Evolutionary conservation across 306 rosid species (phyloP), one percentile per base, ranked within the genome.

Genomic region (Vigna unguiculata): DNA sequence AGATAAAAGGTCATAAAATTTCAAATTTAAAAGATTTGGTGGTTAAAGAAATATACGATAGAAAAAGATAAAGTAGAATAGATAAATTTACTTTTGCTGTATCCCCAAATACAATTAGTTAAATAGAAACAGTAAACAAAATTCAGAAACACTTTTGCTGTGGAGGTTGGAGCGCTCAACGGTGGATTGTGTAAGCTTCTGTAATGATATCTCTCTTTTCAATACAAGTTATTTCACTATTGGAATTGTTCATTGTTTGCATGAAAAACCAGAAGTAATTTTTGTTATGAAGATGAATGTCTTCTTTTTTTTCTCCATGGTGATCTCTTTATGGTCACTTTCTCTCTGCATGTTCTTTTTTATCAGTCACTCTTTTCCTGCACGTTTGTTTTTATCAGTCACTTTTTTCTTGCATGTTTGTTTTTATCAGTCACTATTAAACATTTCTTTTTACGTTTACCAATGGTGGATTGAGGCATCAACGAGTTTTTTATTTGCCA

Each of bases 131-230:
- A 36, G 10, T 7, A 3, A 9, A 9, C 1, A 40, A 9, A 10
- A 92, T 80, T 80, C 92, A 91, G 53, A 92, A 89, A 75, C 89
- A 90, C 71, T 57, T 95, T 79, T 87, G 92, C 48, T 95, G 81
- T 88, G 91, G 58, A 92, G 86, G 77, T 71, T 88, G 81, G 95
- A 95, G n/a, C 74, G 72, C 54, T 81, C 96, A 7, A 71, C 80
- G 57, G 76, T 75, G 41, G 97, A 90, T 84, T 77, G 79, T 82
- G 98, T 95, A 90, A 85, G 98, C 58, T 68, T 76, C 15, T 86
- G 6, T 52, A 3, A 34, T 66, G 65, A 74, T 60, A 45, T 80
- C 17, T 72, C 22, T 69, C 64, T 59, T 55, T 68, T 76, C 65
- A 22, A 6, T 52, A 28, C 62, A 48, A 64, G 66, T 34, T 74